Base-by-base conservation (phyloP, 371 early-diverging fungal species). In the Rhizomucor miehei region DNA sequence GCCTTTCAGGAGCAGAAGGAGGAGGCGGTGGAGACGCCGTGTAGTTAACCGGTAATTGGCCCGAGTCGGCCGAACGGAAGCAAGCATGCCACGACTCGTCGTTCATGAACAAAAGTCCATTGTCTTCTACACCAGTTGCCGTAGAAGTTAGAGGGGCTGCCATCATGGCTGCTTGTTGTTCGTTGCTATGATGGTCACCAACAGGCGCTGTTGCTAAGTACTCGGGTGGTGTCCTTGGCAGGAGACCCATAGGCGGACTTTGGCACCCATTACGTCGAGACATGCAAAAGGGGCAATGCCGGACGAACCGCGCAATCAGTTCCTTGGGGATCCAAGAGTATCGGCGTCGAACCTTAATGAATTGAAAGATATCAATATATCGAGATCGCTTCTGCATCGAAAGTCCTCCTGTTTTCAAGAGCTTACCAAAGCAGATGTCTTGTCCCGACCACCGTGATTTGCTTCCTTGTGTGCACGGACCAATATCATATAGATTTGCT, bases 391-490 rank as follows among this genome's bases (percentile, higher is more conserved):
- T 10, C 16, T 16, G 29, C 3, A 12, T 21, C 35, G 14, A 25
- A n/a, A 19, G 17, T n/a, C 23, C 20, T 13, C 16, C n/a, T 41
- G 8, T 12, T 40, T 17, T 17, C 6, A 29, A 17, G 39, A 14
- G 13, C 48, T 55, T 77, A 77, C 84, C 75, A 81, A 79, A 16
- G 81, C 79, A 14, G 84, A 84, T 14, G 84, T 81, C 39, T 84
- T 84, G 47, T 84, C 84, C 46, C 84, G 63, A 20, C 84, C 84
- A 4, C 81, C 84, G 65, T 84, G 84, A 39, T 79, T 77, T 48
- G 78, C 76, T 61, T 81, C 79, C 36, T 75, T 66, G 56, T 84
- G 84, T 34, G 82, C 81, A 50, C 72, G 69, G 14, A 81, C 78
- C 12, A 84, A 60, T 34, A 84, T 81, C 24, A 65, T 72, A 54